Percentiles rank a stretch among this genome's conserved stretches.
These are phyloP conservation scores for Silene latifolia DNA, from an alignment of 148 eudicot genomes.

Conservation along the genomic window DNA sequence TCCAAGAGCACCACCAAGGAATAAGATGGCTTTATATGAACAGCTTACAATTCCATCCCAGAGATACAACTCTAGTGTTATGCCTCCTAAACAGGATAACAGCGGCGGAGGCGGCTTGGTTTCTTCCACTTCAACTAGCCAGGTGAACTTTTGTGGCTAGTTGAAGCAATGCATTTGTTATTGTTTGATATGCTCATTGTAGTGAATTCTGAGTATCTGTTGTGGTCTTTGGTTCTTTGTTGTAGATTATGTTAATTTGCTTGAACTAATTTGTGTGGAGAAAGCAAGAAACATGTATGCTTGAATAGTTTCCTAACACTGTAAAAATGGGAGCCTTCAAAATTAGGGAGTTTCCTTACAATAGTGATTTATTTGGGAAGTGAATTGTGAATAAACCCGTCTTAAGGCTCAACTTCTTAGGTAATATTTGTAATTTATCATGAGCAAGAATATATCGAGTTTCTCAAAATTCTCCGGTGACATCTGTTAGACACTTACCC, in stretches of 20 bases:
- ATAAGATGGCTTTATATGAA: constrained; percentile 95
- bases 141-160: constrained; percentile 35
- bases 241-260: not conserved
- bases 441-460: no score
- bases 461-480: no score
- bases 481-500: no score
- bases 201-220: constrained; percentile 3
- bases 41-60: constrained; percentile 79
- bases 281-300: no score
- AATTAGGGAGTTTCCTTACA: no score
- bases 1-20: constrained; percentile 94
- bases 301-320: not conserved
- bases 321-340: not conserved
- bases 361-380: no score
- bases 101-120: constrained; percentile 14
- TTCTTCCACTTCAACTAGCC: constrained; percentile 43
- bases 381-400: no score
- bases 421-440: no score
- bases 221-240: not conserved
- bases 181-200: not conserved
- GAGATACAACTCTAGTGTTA: constrained; percentile 39
- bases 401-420: no score
- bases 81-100: constrained; percentile 25
- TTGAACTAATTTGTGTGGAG: not conserved
- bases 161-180: not conserved